These are phyloP conservation scores for Phoma herbarum DNA, from an alignment of 2,329 filamentous ascomycete species.

Conservation along the genomic window DNA sequence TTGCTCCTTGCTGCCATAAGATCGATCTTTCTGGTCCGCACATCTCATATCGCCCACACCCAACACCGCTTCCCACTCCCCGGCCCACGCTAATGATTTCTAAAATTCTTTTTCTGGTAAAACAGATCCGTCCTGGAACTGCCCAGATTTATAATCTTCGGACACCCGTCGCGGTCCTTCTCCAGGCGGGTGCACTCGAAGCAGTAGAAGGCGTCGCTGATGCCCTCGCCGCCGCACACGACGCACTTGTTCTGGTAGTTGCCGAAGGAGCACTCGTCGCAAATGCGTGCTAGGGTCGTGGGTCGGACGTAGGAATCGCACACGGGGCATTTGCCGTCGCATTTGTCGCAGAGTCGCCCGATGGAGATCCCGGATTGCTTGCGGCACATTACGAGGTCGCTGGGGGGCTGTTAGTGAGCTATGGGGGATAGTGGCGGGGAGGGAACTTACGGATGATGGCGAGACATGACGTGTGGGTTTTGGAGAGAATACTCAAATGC, in stretches of 20 bases:
- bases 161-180: conserved; percentile 96
- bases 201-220: conserved; percentile 98
- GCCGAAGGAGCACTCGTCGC: conserved; percentile 98
- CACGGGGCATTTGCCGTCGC: conserved; percentile 98
- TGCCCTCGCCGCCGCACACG: conserved; percentile 97
- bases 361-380: conserved; percentile 98
- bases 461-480: conserved; percentile 73
- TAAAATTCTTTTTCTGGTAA: conserved; percentile 77
- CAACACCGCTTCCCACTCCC: not conserved
- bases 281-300: conserved; percentile 96
- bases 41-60: not conserved
- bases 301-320: conserved; percentile 99
- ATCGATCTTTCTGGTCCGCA: not conserved
- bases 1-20: not conserved
- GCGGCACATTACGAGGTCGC: conserved; percentile 99
- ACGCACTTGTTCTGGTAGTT: conserved; percentile 99
- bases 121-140: conserved; percentile 93
- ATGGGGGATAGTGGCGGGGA: conserved; percentile 7
- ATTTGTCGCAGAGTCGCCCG: conserved; percentile 99
- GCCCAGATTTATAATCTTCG: conserved; percentile 98
- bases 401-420: conserved; percentile 50
- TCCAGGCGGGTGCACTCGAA: conserved; percentile 97
- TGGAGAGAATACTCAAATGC: too few relatives aligned
- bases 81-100: conserved; percentile 59
- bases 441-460: conserved; percentile 83